Percentiles rank a stretch among this genome's conserved stretches.
Conservation (phyloP, 1,139 yeast species). For the Yamadazyma triangularis region DNA sequence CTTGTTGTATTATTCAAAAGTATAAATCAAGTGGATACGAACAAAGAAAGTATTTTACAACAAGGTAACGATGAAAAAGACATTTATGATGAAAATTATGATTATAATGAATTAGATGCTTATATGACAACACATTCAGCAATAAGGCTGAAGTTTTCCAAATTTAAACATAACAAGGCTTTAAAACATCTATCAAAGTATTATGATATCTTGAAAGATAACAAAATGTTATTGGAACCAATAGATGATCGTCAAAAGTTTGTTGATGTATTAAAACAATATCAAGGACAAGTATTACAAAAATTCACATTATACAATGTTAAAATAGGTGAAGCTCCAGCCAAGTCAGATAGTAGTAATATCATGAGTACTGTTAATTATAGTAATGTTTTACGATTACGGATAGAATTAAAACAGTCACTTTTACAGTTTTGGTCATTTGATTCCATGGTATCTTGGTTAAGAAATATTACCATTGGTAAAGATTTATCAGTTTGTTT, state of each 20-base stretch:
- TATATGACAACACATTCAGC: constrained; percentile 8
- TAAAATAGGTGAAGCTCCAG: constrained; percentile 38
- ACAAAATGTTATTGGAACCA: constrained; percentile 38
- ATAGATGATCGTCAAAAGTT: constrained; percentile 14
- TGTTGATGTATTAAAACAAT: constrained; percentile 13
- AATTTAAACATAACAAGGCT: constrained; percentile 9
- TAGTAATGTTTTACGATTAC: constrained; percentile 32
- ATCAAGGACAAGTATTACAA: constrained; percentile 19
- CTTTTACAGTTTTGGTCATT: constrained; percentile 44
- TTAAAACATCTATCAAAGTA: constrained; percentile 15
- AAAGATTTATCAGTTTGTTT: constrained; percentile 22
- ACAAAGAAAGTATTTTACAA: background rate
- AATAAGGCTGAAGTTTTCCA: constrained; percentile 9
- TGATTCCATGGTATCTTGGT: constrained; percentile 38
- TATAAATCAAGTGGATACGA: constrained; percentile 7
- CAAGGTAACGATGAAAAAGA: background rate
- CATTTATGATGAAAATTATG: background rate
- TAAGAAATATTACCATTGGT: constrained; percentile 29
- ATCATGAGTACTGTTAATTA: constrained; percentile 19
- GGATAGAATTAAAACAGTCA: constrained; percentile 39
- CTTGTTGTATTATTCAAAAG: constrained; percentile 24
- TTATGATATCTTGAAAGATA: constrained; percentile 21
- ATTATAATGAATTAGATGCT: constrained; percentile 23
- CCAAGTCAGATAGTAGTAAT: constrained; percentile 4
- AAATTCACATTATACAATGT: constrained; percentile 30